Base-by-base conservation (phyloP, 176 grass and related monocot genomes). In the Otatea glauca region DNA sequence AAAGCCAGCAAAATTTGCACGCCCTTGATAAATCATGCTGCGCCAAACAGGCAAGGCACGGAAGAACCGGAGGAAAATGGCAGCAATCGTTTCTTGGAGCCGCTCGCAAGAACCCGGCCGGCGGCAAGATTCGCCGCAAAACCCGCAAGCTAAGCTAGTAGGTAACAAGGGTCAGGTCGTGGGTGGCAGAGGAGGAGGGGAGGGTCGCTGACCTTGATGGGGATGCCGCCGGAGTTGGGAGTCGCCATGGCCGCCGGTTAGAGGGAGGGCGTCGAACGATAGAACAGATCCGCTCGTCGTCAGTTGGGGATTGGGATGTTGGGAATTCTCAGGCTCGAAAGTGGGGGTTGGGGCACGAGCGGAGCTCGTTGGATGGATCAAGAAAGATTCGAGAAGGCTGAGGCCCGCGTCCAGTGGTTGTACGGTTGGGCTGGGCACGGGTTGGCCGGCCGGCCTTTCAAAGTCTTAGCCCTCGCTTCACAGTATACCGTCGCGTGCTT, bases 251-350 rank as follows among this genome's bases (percentile, higher is more conserved):
- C 69, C 79, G 73, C 68, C 72, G 34, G 74, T 25, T 73, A 34
- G 5, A 9, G 24, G 42, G 82, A 81, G 32, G 68, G 20, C n/a
- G 54, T 24, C 9, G 48, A 21, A 56, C 3, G 54, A 6, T 59
- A 86, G 86, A 54, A 6, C 67, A 86, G 87, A 89, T 89, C 88
- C 77, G 48, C 75, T 59, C 60, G 35, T 35, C 68, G 68, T 27
- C 20, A 10, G 21, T 35, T 4, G 24, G 41, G 0, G 67, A 6
- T 9, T 71, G 12, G 80, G 59, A 32, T 43, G 3, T 63, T 45
- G 35, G 23, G 53, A 21, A 60, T 55, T 68, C 12, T 65, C 21
- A 12, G 16, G 15, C 24, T 27, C 24, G 66, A 63, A 47, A 29
- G 3, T 3, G 29, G 41, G 47, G 44, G 44, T 50, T 35, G 27